Percentiles rank a stretch among this genome's conserved stretches.
These are phyloP conservation scores for Notholithocarpus densiflorus DNA, from an alignment of 306 rosid genomes.

Conservation along the genomic window DNA sequence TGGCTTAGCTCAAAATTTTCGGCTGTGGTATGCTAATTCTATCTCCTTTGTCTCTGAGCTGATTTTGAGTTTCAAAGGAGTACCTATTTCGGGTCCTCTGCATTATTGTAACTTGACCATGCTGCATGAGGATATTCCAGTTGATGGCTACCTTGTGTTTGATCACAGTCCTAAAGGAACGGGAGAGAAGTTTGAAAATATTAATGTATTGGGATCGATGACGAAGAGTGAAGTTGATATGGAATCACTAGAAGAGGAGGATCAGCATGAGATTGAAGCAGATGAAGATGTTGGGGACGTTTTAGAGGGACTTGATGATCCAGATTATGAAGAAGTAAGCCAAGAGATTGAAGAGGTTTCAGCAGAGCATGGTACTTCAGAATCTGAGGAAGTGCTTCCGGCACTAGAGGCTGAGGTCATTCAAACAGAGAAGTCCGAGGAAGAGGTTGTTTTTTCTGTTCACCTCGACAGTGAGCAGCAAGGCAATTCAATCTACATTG, in stretches of 20 bases:
- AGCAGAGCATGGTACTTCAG: constrained; percentile 2
- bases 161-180: constrained; percentile 19
- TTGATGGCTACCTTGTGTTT: constrained; percentile 27
- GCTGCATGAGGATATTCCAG: constrained; percentile 15
- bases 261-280: not conserved
- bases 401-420: constrained; percentile 10
- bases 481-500: not conserved
- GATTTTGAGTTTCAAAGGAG: constrained; percentile 38
- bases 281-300: not conserved
- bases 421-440: not conserved
- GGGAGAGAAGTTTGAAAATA: not conserved
- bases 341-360: not conserved
- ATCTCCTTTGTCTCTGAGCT: constrained; percentile 33
- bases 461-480: not conserved
- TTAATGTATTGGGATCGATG: not conserved
- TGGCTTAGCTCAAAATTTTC: constrained; percentile 27
- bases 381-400: constrained; percentile 2
- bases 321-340: constrained; percentile 6
- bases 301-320: not conserved
- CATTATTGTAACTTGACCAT: constrained; percentile 51
- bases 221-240: not conserved
- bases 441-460: not conserved
- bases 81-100: constrained; percentile 24
- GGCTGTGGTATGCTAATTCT: constrained; percentile 29
- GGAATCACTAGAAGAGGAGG: constrained; percentile 8